Evolutionary conservation across 192 early-diverging fungal species (phyloP), one percentile per base, ranked within the genome.

Genomic region (Coemansia sp.): DNA sequence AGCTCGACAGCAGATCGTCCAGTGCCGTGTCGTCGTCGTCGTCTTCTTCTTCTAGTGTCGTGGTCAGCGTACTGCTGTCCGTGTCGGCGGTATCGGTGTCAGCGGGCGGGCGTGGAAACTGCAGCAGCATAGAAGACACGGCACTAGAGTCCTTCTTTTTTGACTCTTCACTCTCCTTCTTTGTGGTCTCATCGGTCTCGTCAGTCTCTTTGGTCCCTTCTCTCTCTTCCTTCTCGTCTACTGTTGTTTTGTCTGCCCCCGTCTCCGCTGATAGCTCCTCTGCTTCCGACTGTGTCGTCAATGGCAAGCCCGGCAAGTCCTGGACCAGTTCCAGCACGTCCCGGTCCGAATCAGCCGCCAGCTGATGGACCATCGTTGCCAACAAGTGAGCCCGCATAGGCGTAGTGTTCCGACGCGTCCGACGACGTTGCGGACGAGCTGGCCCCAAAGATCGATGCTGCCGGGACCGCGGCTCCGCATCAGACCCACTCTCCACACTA

Each of bases 331-430:
- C 67, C 4, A 59, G 55, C 12, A 77, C 75, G 19, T 77, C 75
- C 1, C 75, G 47, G 38, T 77, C 75, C 1, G 27, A 39, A 22
- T 77, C 75, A 19, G 37, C 45, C 1, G 54, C 59, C 20, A 77
- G 46, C 44, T 66, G 57, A 47, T 65, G 57, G 3, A 77, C 57
- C 53, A 76, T 63, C 3, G 50, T 64, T 3, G 65, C 66, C 20
- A 76, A 43, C 35, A 76, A 34, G 16, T 76, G 67, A 3, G 67
- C 67, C n/a, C 74, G 56, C 67, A 69, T 76, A 3, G 61, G 64
- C 32, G 66, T 71, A 1, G 63, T 67, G 30, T 74, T 74, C 7
- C 70, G 51, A 0, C 68, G 42, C 8, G 60, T 51, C 0, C 57
- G 47, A 3, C 56, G 49, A 13, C 32, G 4, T 4, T 4, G 5